A percentile compares a stretch with the other conserved stretches of the same genome.
phyloP scores from a whole-genome alignment of 2,329 filamentous ascomycete species.

The Furcasterigmium sp. region DNA sequence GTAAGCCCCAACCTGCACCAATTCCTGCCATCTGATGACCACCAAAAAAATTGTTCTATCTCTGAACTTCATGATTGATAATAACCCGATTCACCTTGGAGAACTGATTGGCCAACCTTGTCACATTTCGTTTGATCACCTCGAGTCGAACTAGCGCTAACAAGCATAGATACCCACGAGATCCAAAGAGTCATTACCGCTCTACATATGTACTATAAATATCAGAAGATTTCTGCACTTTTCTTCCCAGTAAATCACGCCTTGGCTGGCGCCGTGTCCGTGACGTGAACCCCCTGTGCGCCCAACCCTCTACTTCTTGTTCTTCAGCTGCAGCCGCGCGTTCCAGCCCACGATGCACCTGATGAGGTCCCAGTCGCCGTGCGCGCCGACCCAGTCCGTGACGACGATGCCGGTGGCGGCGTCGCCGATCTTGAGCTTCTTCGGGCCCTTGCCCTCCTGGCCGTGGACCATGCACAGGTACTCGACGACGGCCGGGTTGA shows the following conservation, averaged over 20 bases:
- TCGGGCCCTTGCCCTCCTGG: conserved; percentile 42
- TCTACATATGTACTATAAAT: conserved; percentile 1
- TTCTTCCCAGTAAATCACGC: too few species aligned
- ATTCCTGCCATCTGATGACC: conserved; percentile 40
- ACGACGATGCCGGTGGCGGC: conserved; percentile 84
- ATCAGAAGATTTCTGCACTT: neutral
- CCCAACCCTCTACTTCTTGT: conserved; percentile 22
- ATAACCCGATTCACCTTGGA: conserved; percentile 52
- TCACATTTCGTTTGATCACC: neutral
- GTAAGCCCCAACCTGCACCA: neutral
- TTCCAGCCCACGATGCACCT: conserved; percentile 91
- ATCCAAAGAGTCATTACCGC: neutral
- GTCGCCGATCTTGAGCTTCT: conserved; percentile 53
- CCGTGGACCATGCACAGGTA: conserved; percentile 56
- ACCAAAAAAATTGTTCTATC: conserved; percentile 31
- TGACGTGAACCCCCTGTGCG: conserved; percentile 6
- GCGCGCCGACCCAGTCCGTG: conserved; percentile 85
- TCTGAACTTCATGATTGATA: conserved; percentile 53
- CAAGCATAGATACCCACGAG: conserved; percentile 5
- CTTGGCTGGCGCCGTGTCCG: too few species aligned
- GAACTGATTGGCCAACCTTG: conserved; percentile 43
- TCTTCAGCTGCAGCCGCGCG: conserved; percentile 51
- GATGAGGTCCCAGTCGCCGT: conserved; percentile 87
- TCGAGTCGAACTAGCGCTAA: neutral
- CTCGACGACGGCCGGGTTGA: conserved; percentile 72